Evolutionary conservation across 2,329 filamentous ascomycete species (phyloP), one percentile per base, ranked within the genome.

Genomic region (Periconia sp.): DNA sequence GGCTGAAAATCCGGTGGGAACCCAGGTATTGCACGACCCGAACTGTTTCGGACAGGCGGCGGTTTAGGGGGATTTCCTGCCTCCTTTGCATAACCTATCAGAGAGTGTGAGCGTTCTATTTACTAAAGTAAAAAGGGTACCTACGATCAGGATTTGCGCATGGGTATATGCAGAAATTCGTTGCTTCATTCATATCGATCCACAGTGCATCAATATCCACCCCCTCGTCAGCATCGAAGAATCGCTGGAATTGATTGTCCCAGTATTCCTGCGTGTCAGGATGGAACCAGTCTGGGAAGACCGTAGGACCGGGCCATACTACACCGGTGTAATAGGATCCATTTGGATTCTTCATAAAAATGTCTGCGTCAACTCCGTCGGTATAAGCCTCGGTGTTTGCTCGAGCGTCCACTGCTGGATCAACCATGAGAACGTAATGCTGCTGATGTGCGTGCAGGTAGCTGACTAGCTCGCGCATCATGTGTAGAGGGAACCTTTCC

Each of bases 381-480:
- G 85, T 77, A 66, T 83, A 90, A 19, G 25, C 15, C 2, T 30
- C 18, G 18, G 17, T 23, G 52, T 83, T 84, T 34, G 63, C 53
- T 19, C 54, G 52, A 2, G 55, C 50, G n/a, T 73, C 75, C 2
- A 82, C 74, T 11, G 84, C 84, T 0, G 86, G 85, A 56, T 92
- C 88, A 0, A 92, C 87, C 87, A 92, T 94, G 39, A 92, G 73
- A 30, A 89, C 79, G 52, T 88, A 88, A 39, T 88, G 80, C 63
- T 89, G 87, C 30, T 87, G 69, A 48, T 83, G 78, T 3, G 70
- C 68, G 56, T 90, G 87, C 0, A 92, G 76, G 26, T 86, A 80
- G 32, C 80, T 74, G 15, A 87, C 83, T 2, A 91, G 69, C 49
- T 85, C 78, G 26, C 81, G 83, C 69, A 89, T 78, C 61, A 78